These are phyloP conservation scores for Hyparrhenia diplandra DNA, from an alignment of 176 grass and related monocot species.

Conservation along the genomic window DNA sequence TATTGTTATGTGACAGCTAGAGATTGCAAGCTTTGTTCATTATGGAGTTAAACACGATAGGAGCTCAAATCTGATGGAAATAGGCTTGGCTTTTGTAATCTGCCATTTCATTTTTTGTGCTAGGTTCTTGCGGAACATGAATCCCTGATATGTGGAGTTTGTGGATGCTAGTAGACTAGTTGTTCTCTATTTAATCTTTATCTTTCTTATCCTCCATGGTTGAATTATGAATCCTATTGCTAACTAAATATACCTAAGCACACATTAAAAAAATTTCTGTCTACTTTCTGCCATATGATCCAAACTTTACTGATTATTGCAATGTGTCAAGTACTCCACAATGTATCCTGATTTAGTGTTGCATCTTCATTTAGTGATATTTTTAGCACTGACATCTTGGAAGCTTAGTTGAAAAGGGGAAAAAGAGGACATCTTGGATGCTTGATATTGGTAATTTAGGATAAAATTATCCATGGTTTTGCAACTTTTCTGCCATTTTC, in stretches of 20 bases:
- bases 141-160: neutral
- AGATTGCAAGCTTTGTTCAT: slow-evolving; percentile 30
- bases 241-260: neutral
- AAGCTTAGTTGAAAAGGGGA: too few relatives aligned
- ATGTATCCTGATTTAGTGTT: too few relatives aligned
- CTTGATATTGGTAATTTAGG: too few relatives aligned
- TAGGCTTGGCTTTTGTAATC: slow-evolving; percentile 29
- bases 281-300: neutral
- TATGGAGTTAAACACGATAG: slow-evolving; percentile 36
- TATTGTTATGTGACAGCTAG: slow-evolving; percentile 43
- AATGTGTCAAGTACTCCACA: too few relatives aligned
- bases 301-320: neutral
- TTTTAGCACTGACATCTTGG: too few relatives aligned
- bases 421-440: too few relatives aligned
- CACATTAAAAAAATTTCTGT: neutral
- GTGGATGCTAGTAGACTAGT: neutral
- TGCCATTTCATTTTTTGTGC: neutral
- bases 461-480: too few relatives aligned
- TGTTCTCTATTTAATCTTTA: neutral
- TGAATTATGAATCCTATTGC: neutral
- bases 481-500: too few relatives aligned
- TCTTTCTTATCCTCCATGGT: neutral
- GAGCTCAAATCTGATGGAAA: slow-evolving; percentile 39
- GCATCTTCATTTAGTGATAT: too few relatives aligned
- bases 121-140: slow-evolving; percentile 1